phyloP scores from a whole-genome alignment of 2,329 filamentous ascomycete species.

The Juglanconis oblonga region DNA sequence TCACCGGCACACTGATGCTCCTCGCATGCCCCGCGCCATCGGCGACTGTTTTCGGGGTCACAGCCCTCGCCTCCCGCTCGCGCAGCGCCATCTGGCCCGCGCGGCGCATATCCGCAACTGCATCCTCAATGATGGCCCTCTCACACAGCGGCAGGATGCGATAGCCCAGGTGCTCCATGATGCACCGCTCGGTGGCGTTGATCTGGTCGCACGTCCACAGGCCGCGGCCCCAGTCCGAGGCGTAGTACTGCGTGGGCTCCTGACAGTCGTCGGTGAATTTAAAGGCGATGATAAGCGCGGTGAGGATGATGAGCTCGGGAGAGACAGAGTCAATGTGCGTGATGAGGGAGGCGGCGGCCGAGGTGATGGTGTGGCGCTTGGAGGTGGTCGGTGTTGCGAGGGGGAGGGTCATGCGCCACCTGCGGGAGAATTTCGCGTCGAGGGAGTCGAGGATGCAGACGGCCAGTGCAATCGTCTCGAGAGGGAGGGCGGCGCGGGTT shows the following conservation, averaged over 20 bases:
- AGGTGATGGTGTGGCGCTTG: slow-evolving; percentile 49
- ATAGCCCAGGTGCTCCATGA: slow-evolving; percentile 63
- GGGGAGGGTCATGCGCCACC: slow-evolving; percentile 60
- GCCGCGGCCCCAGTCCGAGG: slow-evolving; percentile 49
- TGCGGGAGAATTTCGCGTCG: slow-evolving; percentile 58
- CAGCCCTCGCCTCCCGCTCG: slow-evolving; percentile 6
- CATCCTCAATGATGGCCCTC: slow-evolving; percentile 54
- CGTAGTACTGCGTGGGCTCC: slow-evolving; percentile 51
- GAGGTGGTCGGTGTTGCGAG: slow-evolving; percentile 32
- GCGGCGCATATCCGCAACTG: slow-evolving; percentile 62
- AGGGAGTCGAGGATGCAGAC: slow-evolving; percentile 66
- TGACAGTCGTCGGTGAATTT: slow-evolving; percentile 64
- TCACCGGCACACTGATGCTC: slow-evolving; percentile 31
- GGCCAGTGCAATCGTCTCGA: slow-evolving; percentile 61
- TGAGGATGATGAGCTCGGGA: slow-evolving; percentile 62
- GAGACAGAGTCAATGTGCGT: slow-evolving; percentile 58
- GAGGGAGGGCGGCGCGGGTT: slow-evolving; percentile 52
- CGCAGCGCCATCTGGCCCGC: slow-evolving; percentile 37
- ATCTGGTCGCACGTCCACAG: slow-evolving; percentile 61
- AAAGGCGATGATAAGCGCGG: slow-evolving; percentile 60
- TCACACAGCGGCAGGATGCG: slow-evolving; percentile 60
- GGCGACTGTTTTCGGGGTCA: not conserved
- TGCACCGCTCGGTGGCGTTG: slow-evolving; percentile 60
- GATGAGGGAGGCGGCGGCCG: slow-evolving; percentile 30
- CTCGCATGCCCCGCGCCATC: slow-evolving; percentile 27